Conservation (phyloP, 768 basidiomycete species). For the Russula earlei region DNA sequence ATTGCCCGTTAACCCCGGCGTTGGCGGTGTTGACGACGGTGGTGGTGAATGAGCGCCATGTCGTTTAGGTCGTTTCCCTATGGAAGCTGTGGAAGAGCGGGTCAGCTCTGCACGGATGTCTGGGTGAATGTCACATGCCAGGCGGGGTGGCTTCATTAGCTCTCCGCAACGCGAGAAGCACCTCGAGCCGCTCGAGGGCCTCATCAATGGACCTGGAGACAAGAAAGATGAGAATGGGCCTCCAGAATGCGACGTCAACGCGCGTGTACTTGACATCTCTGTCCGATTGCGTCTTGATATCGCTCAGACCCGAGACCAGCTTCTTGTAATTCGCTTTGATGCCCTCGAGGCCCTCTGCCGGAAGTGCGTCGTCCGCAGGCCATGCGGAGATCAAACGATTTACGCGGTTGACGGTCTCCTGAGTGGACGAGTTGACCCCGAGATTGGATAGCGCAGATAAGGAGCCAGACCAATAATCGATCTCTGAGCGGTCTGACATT, state of each 20-base stretch:
- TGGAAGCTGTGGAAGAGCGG: too few species aligned
- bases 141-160: conserved; percentile 52
- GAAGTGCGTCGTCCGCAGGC: conserved; percentile 61
- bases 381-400: conserved; percentile 64
- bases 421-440: conserved; percentile 39
- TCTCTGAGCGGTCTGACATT: conserved; percentile 36
- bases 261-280: conserved; percentile 49
- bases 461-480: conserved; percentile 63
- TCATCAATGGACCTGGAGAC: conserved; percentile 55
- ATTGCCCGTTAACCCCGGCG: conserved; percentile 25
- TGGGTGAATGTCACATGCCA: conserved; percentile 25
- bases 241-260: conserved; percentile 4
- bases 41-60: conserved; percentile 64
- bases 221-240: neutral
- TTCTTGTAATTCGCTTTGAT: conserved; percentile 57
- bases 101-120: neutral
- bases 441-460: conserved; percentile 46
- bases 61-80: conserved; percentile 62
- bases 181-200: conserved; percentile 55
- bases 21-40: conserved; percentile 34
- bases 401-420: conserved; percentile 59
- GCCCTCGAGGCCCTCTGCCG: conserved; percentile 56
- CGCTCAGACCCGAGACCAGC: conserved; percentile 49
- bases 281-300: conserved; percentile 49
- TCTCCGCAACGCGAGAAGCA: conserved; percentile 64